A percentile compares a stretch with the other conserved stretches of the same genome.
Conservation (phyloP, 352 stramenopile species). For the Pythium sp. region DNA sequence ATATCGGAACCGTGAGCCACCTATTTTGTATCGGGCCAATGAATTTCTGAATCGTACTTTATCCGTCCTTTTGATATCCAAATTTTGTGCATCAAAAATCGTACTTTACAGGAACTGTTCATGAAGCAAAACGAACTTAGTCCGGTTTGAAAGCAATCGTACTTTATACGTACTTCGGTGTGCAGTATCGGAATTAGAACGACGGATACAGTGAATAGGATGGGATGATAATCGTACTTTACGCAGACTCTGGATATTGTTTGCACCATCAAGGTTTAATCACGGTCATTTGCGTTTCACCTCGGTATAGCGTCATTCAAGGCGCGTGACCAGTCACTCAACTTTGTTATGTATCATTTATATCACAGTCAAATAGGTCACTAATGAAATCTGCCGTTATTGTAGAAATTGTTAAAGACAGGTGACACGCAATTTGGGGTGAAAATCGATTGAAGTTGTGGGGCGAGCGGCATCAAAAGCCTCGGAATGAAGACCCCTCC, state of each 20-base stretch:
- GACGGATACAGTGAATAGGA: background rate
- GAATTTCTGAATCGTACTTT: conserved; percentile 7
- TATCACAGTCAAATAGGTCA: background rate
- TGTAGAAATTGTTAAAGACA: background rate
- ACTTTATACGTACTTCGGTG: background rate
- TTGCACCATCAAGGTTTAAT: background rate
- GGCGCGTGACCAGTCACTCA: conserved; percentile 7
- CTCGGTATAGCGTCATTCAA: conserved; percentile 14
- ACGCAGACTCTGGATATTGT: background rate
- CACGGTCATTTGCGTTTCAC: conserved; percentile 11
- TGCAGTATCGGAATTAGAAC: background rate
- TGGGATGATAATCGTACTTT: conserved; percentile 8
- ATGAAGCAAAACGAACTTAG: too few species aligned
- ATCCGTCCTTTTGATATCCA: background rate
- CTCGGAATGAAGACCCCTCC: background rate
- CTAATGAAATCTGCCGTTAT: background rate
- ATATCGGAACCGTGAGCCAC: background rate
- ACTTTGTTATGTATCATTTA: background rate
- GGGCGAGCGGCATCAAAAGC: conserved; percentile 4
- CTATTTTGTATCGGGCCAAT: conserved; percentile 11
- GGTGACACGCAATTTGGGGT: background rate
- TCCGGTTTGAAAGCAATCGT: background rate
- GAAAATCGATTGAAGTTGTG: background rate
- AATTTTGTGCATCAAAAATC: background rate
- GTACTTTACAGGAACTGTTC: background rate